phyloP scores from a whole-genome alignment of 768 basidiomycete species.

The Boletales sp. region DNA sequence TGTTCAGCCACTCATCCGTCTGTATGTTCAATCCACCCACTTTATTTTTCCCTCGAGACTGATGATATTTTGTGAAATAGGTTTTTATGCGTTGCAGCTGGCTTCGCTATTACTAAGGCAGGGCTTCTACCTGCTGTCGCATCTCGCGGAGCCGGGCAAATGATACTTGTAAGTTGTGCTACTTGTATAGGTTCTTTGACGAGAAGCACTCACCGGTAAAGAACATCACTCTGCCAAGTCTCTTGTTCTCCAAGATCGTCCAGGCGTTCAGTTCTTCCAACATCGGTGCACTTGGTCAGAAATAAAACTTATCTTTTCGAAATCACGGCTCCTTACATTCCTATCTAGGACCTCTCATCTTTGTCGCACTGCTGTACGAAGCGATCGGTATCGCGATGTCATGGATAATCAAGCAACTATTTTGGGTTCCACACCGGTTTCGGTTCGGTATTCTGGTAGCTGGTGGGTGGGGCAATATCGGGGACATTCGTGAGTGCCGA shows the following conservation, averaged over 20 bases:
- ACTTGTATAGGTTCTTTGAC: neutral
- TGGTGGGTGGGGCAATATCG: constrained; percentile 66
- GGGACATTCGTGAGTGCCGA: constrained; percentile 57
- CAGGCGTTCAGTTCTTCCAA: constrained; percentile 61
- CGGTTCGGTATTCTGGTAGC: constrained; percentile 67
- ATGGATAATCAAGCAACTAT: constrained; percentile 54
- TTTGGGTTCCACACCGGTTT: constrained; percentile 78
- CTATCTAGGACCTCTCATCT: constrained; percentile 53
- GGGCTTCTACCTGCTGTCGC: constrained; percentile 59
- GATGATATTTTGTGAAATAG: constrained; percentile 29
- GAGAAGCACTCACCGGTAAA: constrained; percentile 6
- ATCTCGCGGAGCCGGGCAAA: constrained; percentile 56
- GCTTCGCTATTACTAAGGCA: constrained; percentile 56
- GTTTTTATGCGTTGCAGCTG: constrained; percentile 49
- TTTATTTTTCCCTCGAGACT: neutral
- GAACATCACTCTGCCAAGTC: constrained; percentile 60
- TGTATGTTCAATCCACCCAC: constrained; percentile 39
- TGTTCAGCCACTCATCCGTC: constrained; percentile 52
- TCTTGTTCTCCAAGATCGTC: constrained; percentile 72
- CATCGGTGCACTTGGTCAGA: constrained; percentile 44
- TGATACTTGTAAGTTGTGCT: constrained; percentile 43
- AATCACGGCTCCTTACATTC: neutral
- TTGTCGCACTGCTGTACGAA: constrained; percentile 61
- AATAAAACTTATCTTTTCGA: constrained; percentile 18
- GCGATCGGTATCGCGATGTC: constrained; percentile 50